Percentiles rank a stretch among this genome's conserved stretches.
phyloP scores from a whole-genome alignment of 176 grass and related monocot species.

The Lolium perenne region DNA sequence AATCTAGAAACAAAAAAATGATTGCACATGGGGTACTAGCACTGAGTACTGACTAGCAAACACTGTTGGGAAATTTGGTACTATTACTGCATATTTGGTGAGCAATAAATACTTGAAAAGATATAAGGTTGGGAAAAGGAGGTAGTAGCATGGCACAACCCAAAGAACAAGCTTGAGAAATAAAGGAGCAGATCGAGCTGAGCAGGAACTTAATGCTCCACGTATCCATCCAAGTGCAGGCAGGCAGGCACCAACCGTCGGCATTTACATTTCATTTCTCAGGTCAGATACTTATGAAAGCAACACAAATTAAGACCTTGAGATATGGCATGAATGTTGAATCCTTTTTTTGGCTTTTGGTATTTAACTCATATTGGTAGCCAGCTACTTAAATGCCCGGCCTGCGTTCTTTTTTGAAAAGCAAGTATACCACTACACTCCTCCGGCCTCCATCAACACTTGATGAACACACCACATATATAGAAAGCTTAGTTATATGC shows the following conservation, averaged over 20 bases:
- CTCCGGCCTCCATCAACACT: neutral
- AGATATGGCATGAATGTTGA: constrained; percentile 15
- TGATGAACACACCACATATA: neutral
- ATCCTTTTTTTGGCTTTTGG: constrained; percentile 45
- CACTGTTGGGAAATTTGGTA: constrained; percentile 29
- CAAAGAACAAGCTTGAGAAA: constrained; percentile 36
- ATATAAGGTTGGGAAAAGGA: neutral
- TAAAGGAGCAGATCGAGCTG: constrained; percentile 27
- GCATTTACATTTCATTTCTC: neutral
- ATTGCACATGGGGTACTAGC: neutral
- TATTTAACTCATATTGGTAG: constrained; percentile 33
- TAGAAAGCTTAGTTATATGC: too few species aligned
- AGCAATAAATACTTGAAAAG: constrained; percentile 32
- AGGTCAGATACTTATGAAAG: constrained; percentile 11
- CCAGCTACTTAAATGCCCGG: constrained; percentile 29
- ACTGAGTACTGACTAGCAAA: constrained; percentile 9
- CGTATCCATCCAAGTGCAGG: constrained; percentile 21
- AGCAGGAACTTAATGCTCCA: constrained; percentile 33
- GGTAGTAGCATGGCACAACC: neutral
- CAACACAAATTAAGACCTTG: constrained; percentile 21
- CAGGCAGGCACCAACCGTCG: neutral
- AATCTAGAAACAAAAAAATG: neutral
- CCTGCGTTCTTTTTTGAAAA: neutral
- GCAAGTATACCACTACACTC: neutral
- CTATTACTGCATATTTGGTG: neutral